A percentile compares a stretch with the other conserved stretches of the same genome.
Evolutionary conservation across 352 stramenopile genomes (phyloP).

Genomic region (Phytophthora pinifolia): DNA sequence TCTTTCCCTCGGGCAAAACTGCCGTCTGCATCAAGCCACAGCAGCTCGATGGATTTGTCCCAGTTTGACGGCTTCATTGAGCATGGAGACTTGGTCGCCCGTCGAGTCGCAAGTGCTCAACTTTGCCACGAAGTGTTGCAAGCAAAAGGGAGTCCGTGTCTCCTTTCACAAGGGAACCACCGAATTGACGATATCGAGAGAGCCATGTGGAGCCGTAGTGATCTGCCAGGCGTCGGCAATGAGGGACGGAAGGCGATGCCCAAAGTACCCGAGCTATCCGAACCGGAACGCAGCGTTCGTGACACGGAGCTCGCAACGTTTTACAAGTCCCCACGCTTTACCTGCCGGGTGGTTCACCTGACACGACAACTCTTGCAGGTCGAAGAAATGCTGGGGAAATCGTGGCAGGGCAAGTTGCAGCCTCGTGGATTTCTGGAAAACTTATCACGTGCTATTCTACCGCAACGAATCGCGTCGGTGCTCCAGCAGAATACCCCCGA

Average conservation of each 20-base stretch:
- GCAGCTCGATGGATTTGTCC: slow-evolving; percentile 6
- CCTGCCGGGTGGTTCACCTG: slow-evolving; percentile 45
- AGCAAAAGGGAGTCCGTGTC: slow-evolving; percentile 25
- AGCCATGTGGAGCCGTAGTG: slow-evolving; percentile 50
- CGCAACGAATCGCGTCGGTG: slow-evolving; percentile 55
- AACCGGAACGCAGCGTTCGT: slow-evolving; percentile 46
- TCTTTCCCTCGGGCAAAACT: slow-evolving; percentile 1
- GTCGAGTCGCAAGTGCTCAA: slow-evolving; percentile 32
- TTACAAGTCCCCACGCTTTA: slow-evolving; percentile 14
- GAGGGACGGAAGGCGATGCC: slow-evolving; percentile 64
- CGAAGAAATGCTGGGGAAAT: slow-evolving; percentile 48
- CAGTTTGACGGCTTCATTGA: slow-evolving; percentile 49
- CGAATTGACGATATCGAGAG: slow-evolving; percentile 58
- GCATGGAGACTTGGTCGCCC: slow-evolving; percentile 39
- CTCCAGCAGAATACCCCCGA: slow-evolving; percentile 40
- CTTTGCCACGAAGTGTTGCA: slow-evolving; percentile 19
- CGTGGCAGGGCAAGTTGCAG: slow-evolving; percentile 59
- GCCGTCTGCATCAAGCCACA: neutral
- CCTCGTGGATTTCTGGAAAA: slow-evolving; percentile 38
- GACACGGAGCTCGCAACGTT: slow-evolving; percentile 65
- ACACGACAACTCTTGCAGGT: slow-evolving; percentile 61
- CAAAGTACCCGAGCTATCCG: slow-evolving; percentile 28
- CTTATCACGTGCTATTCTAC: slow-evolving; percentile 44
- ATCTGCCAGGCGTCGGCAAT: slow-evolving; percentile 73
- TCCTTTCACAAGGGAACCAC: slow-evolving; percentile 13